A percentile compares a stretch with the other conserved stretches of the same genome.
These are phyloP conservation scores for Logfia minima DNA, from an alignment of 129 eudicot genomes.

Conservation along the genomic window DNA sequence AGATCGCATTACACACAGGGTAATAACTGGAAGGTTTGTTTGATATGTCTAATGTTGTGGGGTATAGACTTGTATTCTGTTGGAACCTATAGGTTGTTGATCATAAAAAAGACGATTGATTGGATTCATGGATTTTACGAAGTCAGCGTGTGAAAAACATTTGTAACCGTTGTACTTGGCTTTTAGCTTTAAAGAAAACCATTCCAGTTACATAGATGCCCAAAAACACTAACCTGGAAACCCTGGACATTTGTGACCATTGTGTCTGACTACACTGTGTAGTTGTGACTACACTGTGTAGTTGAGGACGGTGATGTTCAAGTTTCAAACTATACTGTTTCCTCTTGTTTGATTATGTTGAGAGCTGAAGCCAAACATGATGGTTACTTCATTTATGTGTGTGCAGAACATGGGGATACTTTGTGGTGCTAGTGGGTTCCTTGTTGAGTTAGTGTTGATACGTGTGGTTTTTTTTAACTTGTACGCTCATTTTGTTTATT, in stretches of 20 bases:
- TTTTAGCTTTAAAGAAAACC: not conserved
- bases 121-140: not conserved
- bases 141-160: not conserved
- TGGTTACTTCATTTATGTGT: not conserved
- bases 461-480: not conserved
- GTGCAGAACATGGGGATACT: not conserved
- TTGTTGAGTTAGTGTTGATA: not conserved
- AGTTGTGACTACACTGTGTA: constrained; percentile 24
- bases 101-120: not conserved
- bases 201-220: not conserved
- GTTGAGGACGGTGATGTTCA: constrained; percentile 64
- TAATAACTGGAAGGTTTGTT: not conserved
- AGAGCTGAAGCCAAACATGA: not conserved
- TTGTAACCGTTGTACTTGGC: not conserved
- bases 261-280: constrained; percentile 34
- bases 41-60: not conserved
- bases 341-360: not conserved
- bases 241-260: constrained; percentile 25
- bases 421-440: not conserved
- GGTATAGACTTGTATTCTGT: not conserved
- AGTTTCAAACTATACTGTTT: constrained; percentile 11
- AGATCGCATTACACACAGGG: not conserved
- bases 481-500: not conserved
- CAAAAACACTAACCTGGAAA: not conserved
- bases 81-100: not conserved